Conservation (phyloP, 345 rosid species). For the Hibiscus syriacus region DNA sequence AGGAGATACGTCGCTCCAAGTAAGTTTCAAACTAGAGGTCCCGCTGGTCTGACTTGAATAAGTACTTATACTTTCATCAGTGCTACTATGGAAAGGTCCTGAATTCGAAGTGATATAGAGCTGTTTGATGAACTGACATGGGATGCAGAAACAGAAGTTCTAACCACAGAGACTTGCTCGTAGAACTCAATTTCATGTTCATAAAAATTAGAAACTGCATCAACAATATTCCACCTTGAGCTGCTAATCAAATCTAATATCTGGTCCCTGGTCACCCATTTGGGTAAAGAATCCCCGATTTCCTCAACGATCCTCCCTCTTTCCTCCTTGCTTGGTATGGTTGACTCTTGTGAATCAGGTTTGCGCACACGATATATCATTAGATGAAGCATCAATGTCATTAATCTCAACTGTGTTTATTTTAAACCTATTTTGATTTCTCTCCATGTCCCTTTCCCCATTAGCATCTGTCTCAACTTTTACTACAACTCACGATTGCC, state of each 20-base stretch:
- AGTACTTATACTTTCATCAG: constrained; percentile 16
- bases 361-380: constrained; percentile 21
- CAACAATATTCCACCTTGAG: constrained; percentile 51
- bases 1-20: constrained; percentile 36
- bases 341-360: constrained; percentile 15
- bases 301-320: constrained; percentile 48
- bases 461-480: constrained; percentile 16
- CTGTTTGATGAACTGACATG: constrained; percentile 15
- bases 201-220: constrained; percentile 66
- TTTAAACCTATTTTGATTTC: constrained; percentile 19
- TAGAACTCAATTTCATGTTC: constrained; percentile 69
- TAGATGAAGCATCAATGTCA: constrained; percentile 8
- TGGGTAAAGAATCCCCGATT: constrained; percentile 50
- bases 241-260: constrained; percentile 48
- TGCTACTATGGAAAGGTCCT: constrained; percentile 18
- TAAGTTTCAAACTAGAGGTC: constrained; percentile 29
- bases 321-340: constrained; percentile 26
- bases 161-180: constrained; percentile 39
- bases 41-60: constrained; percentile 24
- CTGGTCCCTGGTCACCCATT: constrained; percentile 72
- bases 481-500: constrained; percentile 26
- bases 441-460: constrained; percentile 14
- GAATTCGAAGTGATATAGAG: constrained; percentile 26
- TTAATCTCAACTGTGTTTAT: constrained; percentile 9
- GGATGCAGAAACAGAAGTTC: constrained; percentile 25